These are phyloP conservation scores for Aspergillus hiratsukae DNA, from an alignment of 2,329 filamentous ascomycete species.

Conservation along the genomic window DNA sequence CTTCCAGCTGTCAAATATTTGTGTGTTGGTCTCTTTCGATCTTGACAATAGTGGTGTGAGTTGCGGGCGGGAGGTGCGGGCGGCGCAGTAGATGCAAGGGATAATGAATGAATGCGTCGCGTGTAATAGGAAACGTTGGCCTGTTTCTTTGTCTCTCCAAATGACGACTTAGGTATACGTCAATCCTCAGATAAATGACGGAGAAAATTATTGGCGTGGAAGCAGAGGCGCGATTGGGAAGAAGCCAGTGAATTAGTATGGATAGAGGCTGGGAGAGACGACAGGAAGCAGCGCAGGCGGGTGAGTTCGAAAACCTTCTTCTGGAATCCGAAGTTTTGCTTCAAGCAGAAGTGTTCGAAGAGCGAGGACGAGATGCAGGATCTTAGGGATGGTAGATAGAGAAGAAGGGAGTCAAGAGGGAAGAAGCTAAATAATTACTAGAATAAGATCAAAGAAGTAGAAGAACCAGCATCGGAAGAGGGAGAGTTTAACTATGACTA, in stretches of 20 bases:
- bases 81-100: constrained; percentile 28
- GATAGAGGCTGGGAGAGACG: neutral
- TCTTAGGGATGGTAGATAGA: neutral
- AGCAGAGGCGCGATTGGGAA: neutral
- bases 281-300: constrained; percentile 13
- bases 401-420: neutral
- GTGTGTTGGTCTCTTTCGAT: constrained; percentile 3
- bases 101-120: constrained; percentile 25
- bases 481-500: constrained; percentile 1
- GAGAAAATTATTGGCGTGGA: neutral
- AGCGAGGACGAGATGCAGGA: constrained; percentile 13
- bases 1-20: constrained; percentile 12
- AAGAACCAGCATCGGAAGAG: constrained; percentile 3
- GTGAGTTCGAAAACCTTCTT: constrained; percentile 16
- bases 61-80: constrained; percentile 19
- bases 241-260: neutral
- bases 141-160: constrained; percentile 1
- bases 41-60: constrained; percentile 17
- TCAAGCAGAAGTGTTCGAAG: constrained; percentile 8
- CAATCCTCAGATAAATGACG: neutral
- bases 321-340: neutral
- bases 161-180: neutral
- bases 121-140: constrained; percentile 23
- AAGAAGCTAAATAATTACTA: neutral
- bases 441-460: constrained; percentile 1